Evolutionary conservation across 2,329 filamentous ascomycete species (phyloP).

Genomic region (Orbilia javanica): DNA sequence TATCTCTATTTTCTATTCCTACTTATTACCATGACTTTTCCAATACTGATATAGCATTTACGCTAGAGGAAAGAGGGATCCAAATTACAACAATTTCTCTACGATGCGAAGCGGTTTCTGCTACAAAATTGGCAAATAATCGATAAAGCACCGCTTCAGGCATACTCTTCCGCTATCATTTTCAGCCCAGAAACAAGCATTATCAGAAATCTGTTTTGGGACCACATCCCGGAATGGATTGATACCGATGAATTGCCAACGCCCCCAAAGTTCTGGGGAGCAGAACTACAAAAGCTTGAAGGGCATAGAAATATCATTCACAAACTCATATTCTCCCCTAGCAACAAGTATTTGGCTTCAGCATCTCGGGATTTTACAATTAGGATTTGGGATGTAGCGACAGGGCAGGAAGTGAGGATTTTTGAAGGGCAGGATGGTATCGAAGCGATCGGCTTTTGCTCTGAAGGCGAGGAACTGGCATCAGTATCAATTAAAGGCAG

Average conservation of each 20-base stretch:
- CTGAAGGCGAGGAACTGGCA: conserved; percentile 19
- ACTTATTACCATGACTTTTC: no score
- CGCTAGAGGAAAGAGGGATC: not conserved
- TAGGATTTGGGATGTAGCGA: conserved; percentile 16
- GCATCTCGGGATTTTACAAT: conserved; percentile 38
- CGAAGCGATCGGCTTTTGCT: conserved; percentile 45
- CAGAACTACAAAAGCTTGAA: not conserved
- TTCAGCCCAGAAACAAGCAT: conserved; percentile 23
- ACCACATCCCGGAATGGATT: not conserved
- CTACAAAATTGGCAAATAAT: not conserved
- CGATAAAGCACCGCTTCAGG: not conserved
- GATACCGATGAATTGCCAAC: no score
- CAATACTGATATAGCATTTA: conserved; percentile 62
- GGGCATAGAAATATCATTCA: not conserved
- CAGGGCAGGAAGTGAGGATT: not conserved
- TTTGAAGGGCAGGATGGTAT: not conserved
- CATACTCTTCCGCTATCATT: conserved; percentile 10
- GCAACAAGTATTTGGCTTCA: not conserved
- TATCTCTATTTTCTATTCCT: no score
- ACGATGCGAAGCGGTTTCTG: not conserved
- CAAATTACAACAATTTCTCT: not conserved
- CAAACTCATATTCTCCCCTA: conserved; percentile 54
- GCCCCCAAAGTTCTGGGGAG: not conserved
- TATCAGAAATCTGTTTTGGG: not conserved
- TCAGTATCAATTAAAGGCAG: conserved; percentile 41